Evolutionary conservation across 768 basidiomycete species (phyloP), one percentile per base, ranked within the genome.

Genomic region (Termitomyces sp.): DNA sequence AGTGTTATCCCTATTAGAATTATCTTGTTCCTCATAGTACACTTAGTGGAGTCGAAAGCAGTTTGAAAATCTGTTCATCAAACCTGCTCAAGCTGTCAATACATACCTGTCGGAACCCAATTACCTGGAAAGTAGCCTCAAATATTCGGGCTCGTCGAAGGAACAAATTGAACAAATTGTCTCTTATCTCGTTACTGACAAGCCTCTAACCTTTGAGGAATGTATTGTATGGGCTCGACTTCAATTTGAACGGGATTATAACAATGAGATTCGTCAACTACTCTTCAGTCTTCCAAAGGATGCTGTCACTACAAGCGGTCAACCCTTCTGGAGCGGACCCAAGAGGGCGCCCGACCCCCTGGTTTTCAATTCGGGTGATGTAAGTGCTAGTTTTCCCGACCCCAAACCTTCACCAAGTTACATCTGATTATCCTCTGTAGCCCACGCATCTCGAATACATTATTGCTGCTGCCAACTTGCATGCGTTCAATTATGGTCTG

Each of bases 311-410:
- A 92, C 84, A 66, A 88, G 86, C 19, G 97, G 97, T 5, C 91
- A 94, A 63, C 95, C 94, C 11, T 99, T 99, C 82, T 99, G 97
- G 97, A 95, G 93, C 64, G 94, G 95, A 19, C 97, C 97, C 2
- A 99, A 99, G 78, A 84, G 97, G 58, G 96, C 95, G 7, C 97
- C 97, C 12, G 94, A 98, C 49, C 78, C 96, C 28, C 75, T 99
- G 60, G 76, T 77, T 5, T 99, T 98, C 73, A 79, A 94, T 72
- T 82, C 91, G 10, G 86, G 79, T 62, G 86, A 98, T 66, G 96
- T 98, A 66, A 71, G 90, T 51, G 5, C 7, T 21, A 42, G 41
- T 35, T 37, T 6, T 41, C 10, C 61, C 21, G 5, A 51, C 48
- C 28, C 31, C 28, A 11, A 30, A 26, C 41, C 46, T 19, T 51